Conservation (phyloP, 371 early-diverging fungal species). For the Mortierella polycephala region DNA sequence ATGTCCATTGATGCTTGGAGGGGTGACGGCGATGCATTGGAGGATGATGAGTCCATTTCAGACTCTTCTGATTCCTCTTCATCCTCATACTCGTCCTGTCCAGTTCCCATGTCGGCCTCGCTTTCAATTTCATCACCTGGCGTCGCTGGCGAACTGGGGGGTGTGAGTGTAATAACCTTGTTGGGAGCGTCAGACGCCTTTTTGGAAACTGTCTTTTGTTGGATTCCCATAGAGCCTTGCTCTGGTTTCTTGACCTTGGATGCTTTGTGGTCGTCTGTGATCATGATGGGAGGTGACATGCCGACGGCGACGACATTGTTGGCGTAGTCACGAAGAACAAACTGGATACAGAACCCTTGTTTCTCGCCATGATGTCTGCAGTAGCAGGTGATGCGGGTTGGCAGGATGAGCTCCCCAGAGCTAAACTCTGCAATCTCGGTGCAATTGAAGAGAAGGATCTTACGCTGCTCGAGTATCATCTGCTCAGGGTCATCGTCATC, state of each 20-base stretch:
- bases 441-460: slow-evolving; percentile 90
- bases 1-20: slow-evolving; percentile 51
- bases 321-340: slow-evolving; percentile 76
- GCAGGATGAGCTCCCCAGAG: slow-evolving; percentile 89
- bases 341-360: slow-evolving; percentile 88
- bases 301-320: slow-evolving; percentile 81
- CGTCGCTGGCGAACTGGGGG: slow-evolving; percentile 34
- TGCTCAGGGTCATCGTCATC: slow-evolving; percentile 63
- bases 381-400: slow-evolving; percentile 95
- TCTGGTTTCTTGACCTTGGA: slow-evolving; percentile 70
- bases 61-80: slow-evolving; percentile 50
- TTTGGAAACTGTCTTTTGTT: slow-evolving; percentile 26
- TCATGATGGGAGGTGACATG: slow-evolving; percentile 93
- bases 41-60: slow-evolving; percentile 44
- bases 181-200: slow-evolving; percentile 24
- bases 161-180: slow-evolving; percentile 43
- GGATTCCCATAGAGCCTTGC: slow-evolving; percentile 9
- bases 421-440: slow-evolving; percentile 87
- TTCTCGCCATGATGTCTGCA: slow-evolving; percentile 94
- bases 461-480: slow-evolving; percentile 72
- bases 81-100: slow-evolving; percentile 42
- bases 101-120: slow-evolving; percentile 39
- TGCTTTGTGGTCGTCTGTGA: slow-evolving; percentile 96
- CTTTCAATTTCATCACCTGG: slow-evolving; percentile 44
- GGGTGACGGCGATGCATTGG: slow-evolving; percentile 52